phyloP scores from a whole-genome alignment of 768 basidiomycete species.

The Exidia glandulosa region DNA sequence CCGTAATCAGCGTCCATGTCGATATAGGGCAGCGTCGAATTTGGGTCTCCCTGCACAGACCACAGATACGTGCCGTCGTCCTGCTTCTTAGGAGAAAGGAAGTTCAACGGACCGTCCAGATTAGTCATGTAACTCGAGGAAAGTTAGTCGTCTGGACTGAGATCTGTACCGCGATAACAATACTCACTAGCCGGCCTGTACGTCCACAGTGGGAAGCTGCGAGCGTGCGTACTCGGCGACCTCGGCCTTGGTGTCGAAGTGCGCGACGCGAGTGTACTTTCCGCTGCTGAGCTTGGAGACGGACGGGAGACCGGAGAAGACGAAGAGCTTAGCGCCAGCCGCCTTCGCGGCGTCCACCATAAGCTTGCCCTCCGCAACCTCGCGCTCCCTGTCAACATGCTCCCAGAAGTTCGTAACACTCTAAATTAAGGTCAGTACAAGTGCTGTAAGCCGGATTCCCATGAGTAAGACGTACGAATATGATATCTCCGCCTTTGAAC shows the following conservation, averaged over 20 bases:
- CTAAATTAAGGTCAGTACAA: not conserved
- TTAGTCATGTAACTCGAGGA: not conserved
- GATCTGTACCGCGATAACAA: not conserved
- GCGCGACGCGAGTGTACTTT: not conserved
- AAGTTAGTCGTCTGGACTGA: not conserved
- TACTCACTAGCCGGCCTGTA: constrained; percentile 8
- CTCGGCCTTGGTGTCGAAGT: not conserved
- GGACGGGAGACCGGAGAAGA: no score
- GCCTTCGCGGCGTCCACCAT: no score
- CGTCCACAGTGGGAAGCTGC: constrained; percentile 11
- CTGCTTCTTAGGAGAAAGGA: not conserved
- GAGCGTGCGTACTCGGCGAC: not conserved
- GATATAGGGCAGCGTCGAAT: not conserved
- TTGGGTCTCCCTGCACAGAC: not conserved
- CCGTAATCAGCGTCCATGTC: not conserved
- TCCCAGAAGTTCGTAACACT: no score
- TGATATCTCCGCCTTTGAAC: no score
- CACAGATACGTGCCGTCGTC: not conserved
- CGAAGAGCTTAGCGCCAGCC: no score
- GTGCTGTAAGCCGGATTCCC: no score
- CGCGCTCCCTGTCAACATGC: no score
- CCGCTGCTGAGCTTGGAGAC: not conserved
- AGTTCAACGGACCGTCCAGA: not conserved
- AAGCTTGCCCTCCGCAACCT: no score
- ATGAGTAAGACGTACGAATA: no score